A percentile compares a stretch with the other conserved stretches of the same genome.
These are phyloP conservation scores for Thinopyrum elongatum DNA, from an alignment of 176 grass and related monocot genomes.

Conservation along the genomic window DNA sequence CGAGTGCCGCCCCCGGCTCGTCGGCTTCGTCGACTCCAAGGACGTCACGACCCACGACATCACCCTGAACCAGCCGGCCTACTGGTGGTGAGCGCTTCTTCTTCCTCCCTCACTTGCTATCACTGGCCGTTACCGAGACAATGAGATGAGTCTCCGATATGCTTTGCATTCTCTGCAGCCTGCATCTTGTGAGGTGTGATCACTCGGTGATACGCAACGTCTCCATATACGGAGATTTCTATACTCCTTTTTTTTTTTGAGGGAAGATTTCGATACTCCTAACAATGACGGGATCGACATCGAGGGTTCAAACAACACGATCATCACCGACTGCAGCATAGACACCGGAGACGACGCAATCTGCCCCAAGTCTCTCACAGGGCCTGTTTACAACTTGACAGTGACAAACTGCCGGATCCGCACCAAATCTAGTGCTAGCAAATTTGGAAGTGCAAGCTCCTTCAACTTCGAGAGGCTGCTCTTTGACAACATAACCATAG, in stretches of 20 bases:
- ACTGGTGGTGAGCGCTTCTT: conserved; percentile 78
- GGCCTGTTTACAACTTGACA: conserved; percentile 68
- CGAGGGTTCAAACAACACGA: conserved; percentile 73
- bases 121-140: not conserved
- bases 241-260: too few relatives aligned
- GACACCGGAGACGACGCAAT: conserved; percentile 86
- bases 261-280: conserved; percentile 59
- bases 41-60: conserved; percentile 57
- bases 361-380: conserved; percentile 57
- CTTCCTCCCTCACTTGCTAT: not conserved
- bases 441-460: conserved; percentile 60
- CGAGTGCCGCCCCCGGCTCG: conserved; percentile 79
- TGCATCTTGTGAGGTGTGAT: conserved; percentile 77
- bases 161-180: conserved; percentile 38
- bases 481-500: conserved; percentile 78
- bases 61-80: conserved; percentile 78
- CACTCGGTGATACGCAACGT: conserved; percentile 59
- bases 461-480: conserved; percentile 59
- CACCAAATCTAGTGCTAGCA: conserved; percentile 83
- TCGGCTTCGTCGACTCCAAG: conserved; percentile 81
- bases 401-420: conserved; percentile 79
- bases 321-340: conserved; percentile 61
- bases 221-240: conserved; percentile 73
- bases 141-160: not conserved
- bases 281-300: conserved; percentile 98